Conservation (phyloP, 345 rosid species). For the Gossypium australe region DNA sequence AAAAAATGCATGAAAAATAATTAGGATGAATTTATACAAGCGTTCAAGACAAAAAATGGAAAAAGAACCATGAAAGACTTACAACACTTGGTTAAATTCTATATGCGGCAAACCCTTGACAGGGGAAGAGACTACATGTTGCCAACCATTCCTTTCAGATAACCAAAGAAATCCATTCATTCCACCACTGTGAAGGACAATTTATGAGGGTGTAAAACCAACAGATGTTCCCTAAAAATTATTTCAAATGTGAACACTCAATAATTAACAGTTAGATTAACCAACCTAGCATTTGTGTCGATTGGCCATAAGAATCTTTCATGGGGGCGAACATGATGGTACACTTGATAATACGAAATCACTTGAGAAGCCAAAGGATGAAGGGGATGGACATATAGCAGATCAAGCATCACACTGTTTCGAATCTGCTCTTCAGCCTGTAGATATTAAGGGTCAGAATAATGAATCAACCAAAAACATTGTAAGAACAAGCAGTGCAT, state of each 20-base stretch:
- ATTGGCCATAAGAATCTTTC: slow-evolving; percentile 42
- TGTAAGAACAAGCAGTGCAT: not conserved
- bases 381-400: slow-evolving; percentile 60
- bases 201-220: slow-evolving; percentile 17
- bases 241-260: slow-evolving; percentile 4
- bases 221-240: slow-evolving; percentile 6
- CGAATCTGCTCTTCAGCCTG: slow-evolving; percentile 79
- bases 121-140: slow-evolving; percentile 47
- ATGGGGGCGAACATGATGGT: slow-evolving; percentile 26
- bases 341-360: slow-evolving; percentile 31
- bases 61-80: slow-evolving; percentile 31
- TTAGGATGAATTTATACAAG: slow-evolving; percentile 9
- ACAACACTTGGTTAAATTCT: slow-evolving; percentile 62
- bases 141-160: slow-evolving; percentile 51
- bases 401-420: slow-evolving; percentile 83
- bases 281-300: slow-evolving; percentile 64
- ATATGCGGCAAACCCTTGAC: slow-evolving; percentile 60
- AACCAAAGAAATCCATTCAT: slow-evolving; percentile 88
- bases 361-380: slow-evolving; percentile 65
- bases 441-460: slow-evolving; percentile 10
- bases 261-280: slow-evolving; percentile 3
- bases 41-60: slow-evolving; percentile 14
- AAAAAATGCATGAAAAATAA: not conserved
- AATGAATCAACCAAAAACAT: not conserved
- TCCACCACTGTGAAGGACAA: slow-evolving; percentile 60